Evolutionary conservation across 2,329 filamentous ascomycete genomes (phyloP), one percentile per base, ranked within the genome.

Genomic region (Aspergillus intermedius): DNA sequence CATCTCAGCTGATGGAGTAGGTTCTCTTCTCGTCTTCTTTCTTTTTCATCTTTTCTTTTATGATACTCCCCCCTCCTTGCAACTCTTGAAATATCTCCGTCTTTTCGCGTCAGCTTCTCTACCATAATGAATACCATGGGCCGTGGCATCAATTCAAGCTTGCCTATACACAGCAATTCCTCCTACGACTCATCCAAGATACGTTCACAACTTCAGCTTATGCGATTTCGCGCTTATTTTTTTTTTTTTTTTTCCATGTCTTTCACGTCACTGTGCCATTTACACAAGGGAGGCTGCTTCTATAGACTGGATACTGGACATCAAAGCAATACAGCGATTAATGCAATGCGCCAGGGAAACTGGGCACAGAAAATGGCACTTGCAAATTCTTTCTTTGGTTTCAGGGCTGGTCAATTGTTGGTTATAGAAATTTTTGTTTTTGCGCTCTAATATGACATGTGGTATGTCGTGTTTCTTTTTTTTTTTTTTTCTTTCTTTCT

Each of bases 241-340:
- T 42, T 40, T 49, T 47, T 42, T 25, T 46, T 46, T 47, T 50
- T 12, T 44, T 37, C n/a, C n/a, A n/a, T n/a, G 40, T 12, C 25
- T 40, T 44, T 32, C 5, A 32, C 45, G 22, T 49, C 46, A 53
- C 46, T 13, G 34, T 48, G 47, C 48, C 46, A 46, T 49, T 48
- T 52, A 47, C 42, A 44, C 45, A 42, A 52, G 46, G 50, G 44
- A 39, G 50, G 55, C 43, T 51, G 22, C 35, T 53, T 48, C 52
- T 56, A 60, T 59, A 60, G 56, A 59, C 55, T 48, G 46, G 41
- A 50, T 50, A 32, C 19, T 53, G 52, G 46, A 52, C 42, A 32
- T 44, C 35, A 50, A 44, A 55, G 49, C 45, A 49, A 53, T 48
- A 49, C 48, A 48, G 37, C 37, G 10, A 40, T 40, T 30, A 30